Conservation (phyloP, 1,284 basidiomycete genomes). For the Moesziomyces parantarcticus region DNA sequence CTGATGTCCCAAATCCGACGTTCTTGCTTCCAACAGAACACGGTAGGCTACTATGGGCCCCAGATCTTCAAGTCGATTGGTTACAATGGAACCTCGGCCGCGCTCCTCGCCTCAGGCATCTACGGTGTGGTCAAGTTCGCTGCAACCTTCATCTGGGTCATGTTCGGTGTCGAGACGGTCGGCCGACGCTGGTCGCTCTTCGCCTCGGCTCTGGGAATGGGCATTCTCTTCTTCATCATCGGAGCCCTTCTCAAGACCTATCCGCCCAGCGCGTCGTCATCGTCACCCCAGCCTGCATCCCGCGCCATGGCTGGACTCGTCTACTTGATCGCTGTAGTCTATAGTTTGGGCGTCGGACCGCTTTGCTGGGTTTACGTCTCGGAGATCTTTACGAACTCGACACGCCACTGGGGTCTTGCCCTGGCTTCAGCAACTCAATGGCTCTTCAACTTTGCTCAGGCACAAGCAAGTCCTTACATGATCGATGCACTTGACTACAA, state of each 20-base stretch:
- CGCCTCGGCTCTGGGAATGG: conserved; percentile 22
- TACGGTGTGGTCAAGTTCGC: conserved; percentile 69
- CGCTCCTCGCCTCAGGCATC: conserved; percentile 70
- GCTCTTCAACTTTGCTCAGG: conserved; percentile 69
- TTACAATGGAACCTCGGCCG: conserved; percentile 68
- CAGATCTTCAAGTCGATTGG: conserved; percentile 68
- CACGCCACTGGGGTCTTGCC: conserved; percentile 69
- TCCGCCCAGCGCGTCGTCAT: conserved; percentile 2
- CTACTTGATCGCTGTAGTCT: conserved; percentile 7
- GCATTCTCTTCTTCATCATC: conserved; percentile 22
- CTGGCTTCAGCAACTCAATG: conserved; percentile 69
- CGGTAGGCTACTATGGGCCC: conserved; percentile 42
- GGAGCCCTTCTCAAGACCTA: conserved; percentile 16
- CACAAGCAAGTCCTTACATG: conserved; percentile 68
- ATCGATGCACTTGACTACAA: conserved; percentile 68
- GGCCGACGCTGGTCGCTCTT: conserved; percentile 64
- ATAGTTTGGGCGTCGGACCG: conserved; percentile 1
- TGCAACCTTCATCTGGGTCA: conserved; percentile 39
- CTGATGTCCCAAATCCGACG: background rate
- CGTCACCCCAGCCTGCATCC: conserved; percentile 1
- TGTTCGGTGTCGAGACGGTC: conserved; percentile 37
- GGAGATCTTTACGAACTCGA: conserved; percentile 70
- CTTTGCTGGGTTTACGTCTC: conserved; percentile 58
- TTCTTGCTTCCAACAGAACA: conserved; percentile 5
- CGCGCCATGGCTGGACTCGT: conserved; percentile 14